Percentiles rank a stretch among this genome's conserved stretches.
phyloP scores from a whole-genome alignment of 495 filamentous ascomycete species.

The Pyrenopolyporus hunteri region DNA sequence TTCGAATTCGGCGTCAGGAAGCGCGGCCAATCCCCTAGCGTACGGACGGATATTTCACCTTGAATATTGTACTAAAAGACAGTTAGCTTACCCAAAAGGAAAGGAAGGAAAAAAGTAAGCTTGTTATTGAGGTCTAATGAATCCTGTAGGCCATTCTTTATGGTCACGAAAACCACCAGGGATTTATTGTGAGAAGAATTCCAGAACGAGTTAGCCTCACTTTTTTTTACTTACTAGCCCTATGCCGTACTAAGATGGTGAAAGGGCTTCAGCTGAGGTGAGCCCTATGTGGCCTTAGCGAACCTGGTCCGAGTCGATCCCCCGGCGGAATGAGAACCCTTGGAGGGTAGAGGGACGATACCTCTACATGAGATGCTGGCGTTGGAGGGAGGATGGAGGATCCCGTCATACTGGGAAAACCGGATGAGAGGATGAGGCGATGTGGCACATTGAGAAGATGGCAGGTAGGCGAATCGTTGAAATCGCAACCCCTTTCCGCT shows the following conservation, averaged over 20 bases:
- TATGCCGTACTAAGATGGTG: constrained; percentile 19
- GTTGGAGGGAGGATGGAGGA: constrained; percentile 10
- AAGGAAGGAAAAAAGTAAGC: constrained; percentile 3
- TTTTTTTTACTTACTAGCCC: constrained; percentile 17
- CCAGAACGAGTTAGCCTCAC: constrained; percentile 31
- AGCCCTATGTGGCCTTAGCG: constrained; percentile 34
- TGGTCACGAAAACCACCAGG: neutral
- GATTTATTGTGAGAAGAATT: constrained; percentile 19
- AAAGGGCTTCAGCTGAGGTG: constrained; percentile 39
- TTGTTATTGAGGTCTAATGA: constrained; percentile 11
- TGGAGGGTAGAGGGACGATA: constrained; percentile 11
- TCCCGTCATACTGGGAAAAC: constrained; percentile 15
- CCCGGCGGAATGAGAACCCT: constrained; percentile 16
- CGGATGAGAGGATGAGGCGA: constrained; percentile 1
- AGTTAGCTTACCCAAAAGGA: neutral
- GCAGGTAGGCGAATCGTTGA: constrained; percentile 2
- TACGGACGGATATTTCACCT: neutral
- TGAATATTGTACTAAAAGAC: constrained; percentile 5
- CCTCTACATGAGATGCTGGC: neutral
- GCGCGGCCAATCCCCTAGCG: constrained; percentile 13
- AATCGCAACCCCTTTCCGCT: constrained; percentile 7
- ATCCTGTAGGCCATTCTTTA: constrained; percentile 5
- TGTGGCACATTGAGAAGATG: constrained; percentile 5
- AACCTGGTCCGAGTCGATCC: constrained; percentile 30
- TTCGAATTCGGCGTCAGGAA: constrained; percentile 11